Conservation (phyloP, 768 basidiomycete genomes). For the Kwoniella botswanensis region DNA sequence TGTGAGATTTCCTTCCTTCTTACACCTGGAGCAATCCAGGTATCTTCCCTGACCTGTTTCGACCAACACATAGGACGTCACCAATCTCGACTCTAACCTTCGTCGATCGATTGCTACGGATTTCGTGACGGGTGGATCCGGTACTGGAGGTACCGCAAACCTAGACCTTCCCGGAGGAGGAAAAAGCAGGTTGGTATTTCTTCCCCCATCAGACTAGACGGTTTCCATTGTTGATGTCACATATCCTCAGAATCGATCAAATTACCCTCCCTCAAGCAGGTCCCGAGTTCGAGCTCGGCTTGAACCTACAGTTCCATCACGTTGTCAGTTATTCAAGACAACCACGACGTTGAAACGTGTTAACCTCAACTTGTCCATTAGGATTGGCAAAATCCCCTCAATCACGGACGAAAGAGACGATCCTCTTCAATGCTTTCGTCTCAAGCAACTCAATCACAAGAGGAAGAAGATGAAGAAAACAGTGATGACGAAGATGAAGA, state of each 20-base stretch:
- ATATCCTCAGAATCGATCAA: slow-evolving; percentile 37
- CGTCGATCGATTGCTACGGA: slow-evolving; percentile 76
- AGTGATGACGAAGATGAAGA: slow-evolving; percentile 27
- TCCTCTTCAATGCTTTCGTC: slow-evolving; percentile 36
- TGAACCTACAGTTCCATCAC: slow-evolving; percentile 30
- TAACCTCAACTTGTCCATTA: slow-evolving; percentile 2
- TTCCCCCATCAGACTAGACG: neutral
- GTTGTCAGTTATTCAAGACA: slow-evolving; percentile 28
- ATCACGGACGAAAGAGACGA: slow-evolving; percentile 22
- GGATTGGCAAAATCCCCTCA: slow-evolving; percentile 46
- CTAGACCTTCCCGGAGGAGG: slow-evolving; percentile 67
- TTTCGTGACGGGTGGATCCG: slow-evolving; percentile 61
- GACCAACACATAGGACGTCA: slow-evolving; percentile 70
- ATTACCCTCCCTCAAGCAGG: slow-evolving; percentile 43
- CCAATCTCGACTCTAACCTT: slow-evolving; percentile 73
- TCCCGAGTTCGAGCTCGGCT: slow-evolving; percentile 21
- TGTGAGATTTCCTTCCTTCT: slow-evolving; percentile 22
- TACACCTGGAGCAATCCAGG: neutral
- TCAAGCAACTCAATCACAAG: slow-evolving; percentile 20
- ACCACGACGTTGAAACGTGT: neutral
- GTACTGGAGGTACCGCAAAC: slow-evolving; percentile 57
- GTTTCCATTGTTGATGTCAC: neutral
- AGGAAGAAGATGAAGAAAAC: slow-evolving; percentile 28
- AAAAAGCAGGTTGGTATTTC: slow-evolving; percentile 36
- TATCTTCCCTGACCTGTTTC: no score